A percentile compares a stretch with the other conserved stretches of the same genome.
phyloP scores from a whole-genome alignment of 2,329 filamentous ascomycete genomes.

The Grosmannia huntii region DNA sequence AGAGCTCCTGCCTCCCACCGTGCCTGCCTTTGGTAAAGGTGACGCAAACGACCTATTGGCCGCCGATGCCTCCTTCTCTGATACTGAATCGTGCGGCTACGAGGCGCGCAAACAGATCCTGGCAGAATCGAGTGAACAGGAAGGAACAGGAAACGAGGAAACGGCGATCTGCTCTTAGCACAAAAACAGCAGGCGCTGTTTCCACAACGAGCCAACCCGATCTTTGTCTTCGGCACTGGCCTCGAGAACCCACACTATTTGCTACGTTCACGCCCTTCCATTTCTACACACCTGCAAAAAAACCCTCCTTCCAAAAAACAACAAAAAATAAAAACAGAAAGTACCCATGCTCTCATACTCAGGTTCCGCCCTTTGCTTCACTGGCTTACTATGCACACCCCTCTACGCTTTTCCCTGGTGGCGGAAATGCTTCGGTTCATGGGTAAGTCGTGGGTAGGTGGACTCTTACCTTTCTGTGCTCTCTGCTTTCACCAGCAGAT shows the following conservation, averaged over 20 bases:
- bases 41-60: no score
- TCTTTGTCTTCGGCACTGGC: neutral
- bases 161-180: neutral
- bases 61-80: no score
- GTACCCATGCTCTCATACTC: neutral
- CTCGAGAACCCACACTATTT: neutral
- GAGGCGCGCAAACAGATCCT: neutral
- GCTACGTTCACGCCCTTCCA: neutral
- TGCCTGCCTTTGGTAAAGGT: neutral
- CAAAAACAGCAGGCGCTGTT: neutral
- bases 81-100: neutral
- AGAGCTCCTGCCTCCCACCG: neutral
- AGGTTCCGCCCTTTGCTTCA: neutral
- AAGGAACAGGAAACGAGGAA: neutral
- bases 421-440: neutral
- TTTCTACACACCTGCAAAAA: neutral
- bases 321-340: neutral
- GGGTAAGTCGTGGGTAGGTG: no score
- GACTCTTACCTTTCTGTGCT: neutral
- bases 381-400: neutral
- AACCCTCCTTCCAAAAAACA: neutral
- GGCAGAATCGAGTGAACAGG: neutral
- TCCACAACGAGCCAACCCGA: neutral
- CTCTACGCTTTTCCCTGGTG: neutral
- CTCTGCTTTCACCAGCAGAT: constrained; percentile 2